Evolutionary conservation across 768 basidiomycete species (phyloP), one percentile per base, ranked within the genome.

Genomic region (Tulasnella sp.): DNA sequence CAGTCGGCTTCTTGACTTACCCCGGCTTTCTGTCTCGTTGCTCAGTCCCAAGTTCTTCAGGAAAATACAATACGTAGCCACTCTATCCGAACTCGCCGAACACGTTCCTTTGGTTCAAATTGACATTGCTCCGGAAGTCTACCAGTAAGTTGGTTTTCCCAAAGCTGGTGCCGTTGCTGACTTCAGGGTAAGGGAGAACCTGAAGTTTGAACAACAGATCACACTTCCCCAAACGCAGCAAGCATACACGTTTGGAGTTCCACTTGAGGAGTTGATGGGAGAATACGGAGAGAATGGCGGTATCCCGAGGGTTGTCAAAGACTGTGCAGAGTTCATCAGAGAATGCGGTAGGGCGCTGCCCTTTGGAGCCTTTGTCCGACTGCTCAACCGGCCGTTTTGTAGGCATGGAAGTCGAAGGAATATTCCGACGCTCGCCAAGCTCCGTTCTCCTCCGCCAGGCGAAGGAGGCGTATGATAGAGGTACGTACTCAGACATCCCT

Each of bases 21-120:
- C 69, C 77, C 77, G 74, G 74, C 74, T 23, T 74, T 44, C 39
- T n/a, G 29, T 75, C 29, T 67, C 29, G 26, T 67, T 10, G 26
- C 5, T 20, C 72, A 93, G 93, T 81, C 94, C 94, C 18, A 96
- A 96, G 83, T 95, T 96, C 85, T 95, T 93, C 83, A 90, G 91
- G 81, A 96, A 96, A 85, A 86, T 96, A 80, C 84, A 86, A 37
- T 95, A 96, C 83, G 87, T 92, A 77, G 85, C 88, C 77, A 94
- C 93, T 0, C 87, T 96, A 18, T 93, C 93, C 32, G 91, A 91
- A 44, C 87, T 96, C 67, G 93, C 94, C 9, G 86, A 86, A 74
- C 86, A 91, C 82, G 89, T 95, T 6, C 94, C 94, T 3, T 82
- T 96, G n/a, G 93, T 92, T 0, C 94, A 95, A 82, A 94, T 96